Percentiles rank a stretch among this genome's conserved stretches.
phyloP scores from a whole-genome alignment of 768 basidiomycete species.

The Pisolithus sp. region DNA sequence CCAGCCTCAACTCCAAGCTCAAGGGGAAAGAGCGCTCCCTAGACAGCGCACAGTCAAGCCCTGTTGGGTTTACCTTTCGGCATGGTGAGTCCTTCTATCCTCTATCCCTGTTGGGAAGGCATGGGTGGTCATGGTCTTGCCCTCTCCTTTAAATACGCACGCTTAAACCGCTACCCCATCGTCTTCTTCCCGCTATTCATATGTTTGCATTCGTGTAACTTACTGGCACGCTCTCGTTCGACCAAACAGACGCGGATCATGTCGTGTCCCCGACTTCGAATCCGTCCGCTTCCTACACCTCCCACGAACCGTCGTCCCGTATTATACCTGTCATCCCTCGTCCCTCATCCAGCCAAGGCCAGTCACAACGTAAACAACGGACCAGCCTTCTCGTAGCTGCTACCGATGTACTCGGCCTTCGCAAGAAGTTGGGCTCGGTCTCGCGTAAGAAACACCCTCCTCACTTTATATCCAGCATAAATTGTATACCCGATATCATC shows the following conservation, averaged over 20 bases:
- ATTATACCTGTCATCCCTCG: constrained; percentile 3
- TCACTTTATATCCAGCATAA: constrained; percentile 22
- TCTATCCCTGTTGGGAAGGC: background rate
- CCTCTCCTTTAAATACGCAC: no score
- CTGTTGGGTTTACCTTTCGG: constrained; percentile 2
- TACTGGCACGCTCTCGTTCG: background rate
- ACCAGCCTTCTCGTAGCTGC: constrained; percentile 48
- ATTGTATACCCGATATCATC: constrained; percentile 61
- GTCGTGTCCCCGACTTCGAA: constrained; percentile 10
- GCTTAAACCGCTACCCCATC: background rate
- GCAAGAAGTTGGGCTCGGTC: constrained; percentile 34
- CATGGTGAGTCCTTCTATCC: constrained; percentile 11
- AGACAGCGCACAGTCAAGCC: constrained; percentile 3
- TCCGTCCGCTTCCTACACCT: constrained; percentile 8
- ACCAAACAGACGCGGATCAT: constrained; percentile 14
- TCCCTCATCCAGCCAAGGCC: background rate
- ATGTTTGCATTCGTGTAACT: constrained; percentile 4
- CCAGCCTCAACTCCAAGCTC: background rate
- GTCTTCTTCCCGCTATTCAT: background rate
- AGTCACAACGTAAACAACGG: constrained; percentile 29
- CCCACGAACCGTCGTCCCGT: constrained; percentile 9
- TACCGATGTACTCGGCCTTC: constrained; percentile 43
- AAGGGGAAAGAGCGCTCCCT: constrained; percentile 16
- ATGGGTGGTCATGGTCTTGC: no score
- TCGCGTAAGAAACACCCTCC: constrained; percentile 34